Conservation (phyloP, 768 basidiomycete species). For the Sistotremastrum suecicum region DNA sequence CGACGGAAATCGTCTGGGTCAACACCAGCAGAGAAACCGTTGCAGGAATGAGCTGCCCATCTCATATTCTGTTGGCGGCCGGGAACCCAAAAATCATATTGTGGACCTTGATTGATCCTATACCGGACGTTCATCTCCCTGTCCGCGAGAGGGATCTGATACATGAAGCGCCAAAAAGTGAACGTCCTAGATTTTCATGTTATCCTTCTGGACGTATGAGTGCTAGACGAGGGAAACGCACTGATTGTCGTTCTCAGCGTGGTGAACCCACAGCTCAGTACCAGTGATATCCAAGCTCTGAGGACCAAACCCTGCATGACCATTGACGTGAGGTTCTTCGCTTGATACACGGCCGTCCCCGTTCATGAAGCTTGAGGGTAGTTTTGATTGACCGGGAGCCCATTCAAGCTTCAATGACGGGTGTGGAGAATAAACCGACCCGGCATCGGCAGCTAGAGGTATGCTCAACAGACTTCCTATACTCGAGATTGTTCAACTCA, state of each 20-base stretch:
- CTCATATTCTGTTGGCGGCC: conserved; percentile 72
- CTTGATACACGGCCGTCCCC: conserved; percentile 37
- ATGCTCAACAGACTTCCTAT: conserved; percentile 1
- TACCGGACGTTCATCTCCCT: conserved; percentile 71
- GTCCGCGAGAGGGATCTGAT: conserved; percentile 60
- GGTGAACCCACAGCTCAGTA: conserved; percentile 8
- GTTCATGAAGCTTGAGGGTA: conserved; percentile 6
- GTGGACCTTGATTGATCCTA: conserved; percentile 66
- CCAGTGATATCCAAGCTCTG: conserved; percentile 10
- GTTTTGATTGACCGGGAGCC: conserved; percentile 38
- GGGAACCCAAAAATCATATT: conserved; percentile 73
- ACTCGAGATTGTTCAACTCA: conserved; percentile 27
- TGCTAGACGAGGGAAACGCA: neutral
- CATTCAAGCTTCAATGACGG: conserved; percentile 59
- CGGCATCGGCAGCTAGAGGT: conserved; percentile 53
- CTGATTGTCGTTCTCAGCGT: conserved; percentile 4
- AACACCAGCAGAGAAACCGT: conserved; percentile 80
- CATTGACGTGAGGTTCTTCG: conserved; percentile 48
- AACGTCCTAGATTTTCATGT: conserved; percentile 39
- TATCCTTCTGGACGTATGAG: neutral
- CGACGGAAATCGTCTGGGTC: conserved; percentile 79
- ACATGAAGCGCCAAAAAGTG: conserved; percentile 90
- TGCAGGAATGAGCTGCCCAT: conserved; percentile 84
- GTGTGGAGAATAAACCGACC: conserved; percentile 63
- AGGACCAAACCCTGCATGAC: conserved; percentile 15